A percentile compares a stretch with the other conserved stretches of the same genome.
phyloP scores from a whole-genome alignment of 192 early-diverging fungal genomes.

The Coemansia sp. region DNA sequence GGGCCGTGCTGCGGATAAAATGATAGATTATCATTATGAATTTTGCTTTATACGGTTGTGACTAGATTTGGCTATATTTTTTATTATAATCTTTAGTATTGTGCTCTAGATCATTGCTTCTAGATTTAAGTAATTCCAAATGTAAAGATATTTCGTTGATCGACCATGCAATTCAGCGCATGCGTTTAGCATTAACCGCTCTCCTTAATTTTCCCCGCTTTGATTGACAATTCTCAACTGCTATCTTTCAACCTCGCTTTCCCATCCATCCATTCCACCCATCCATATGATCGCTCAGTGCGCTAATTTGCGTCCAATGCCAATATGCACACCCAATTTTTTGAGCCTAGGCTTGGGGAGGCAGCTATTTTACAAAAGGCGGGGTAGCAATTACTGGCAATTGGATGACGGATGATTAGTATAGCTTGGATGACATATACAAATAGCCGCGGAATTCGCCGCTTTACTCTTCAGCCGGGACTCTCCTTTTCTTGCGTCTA shows the following conservation, averaged over 20 bases:
- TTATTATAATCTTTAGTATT: too few relatives aligned
- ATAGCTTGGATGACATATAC: conserved; percentile 3
- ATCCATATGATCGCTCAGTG: background rate
- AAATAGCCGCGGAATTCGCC: conserved; percentile 6
- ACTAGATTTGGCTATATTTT: background rate
- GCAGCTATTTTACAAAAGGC: background rate
- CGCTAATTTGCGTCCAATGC: background rate
- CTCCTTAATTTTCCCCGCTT: background rate
- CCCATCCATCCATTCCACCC: too few relatives aligned
- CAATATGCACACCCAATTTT: background rate
- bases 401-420: background rate
- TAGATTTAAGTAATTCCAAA: background rate
- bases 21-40: conserved; percentile 8
- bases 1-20: conserved; percentile 42
- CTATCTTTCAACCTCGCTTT: too few relatives aligned
- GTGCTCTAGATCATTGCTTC: background rate
- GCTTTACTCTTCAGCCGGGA: background rate
- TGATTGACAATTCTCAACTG: background rate
- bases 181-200: background rate
- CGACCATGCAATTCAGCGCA: background rate
- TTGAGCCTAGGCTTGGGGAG: background rate
- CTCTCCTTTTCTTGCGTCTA: conserved; percentile 3
- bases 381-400: background rate
- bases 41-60: too few relatives aligned
- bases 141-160: background rate